Evolutionary conservation across 495 filamentous ascomycete species (phyloP).

Genomic region (Tuber indicum): DNA sequence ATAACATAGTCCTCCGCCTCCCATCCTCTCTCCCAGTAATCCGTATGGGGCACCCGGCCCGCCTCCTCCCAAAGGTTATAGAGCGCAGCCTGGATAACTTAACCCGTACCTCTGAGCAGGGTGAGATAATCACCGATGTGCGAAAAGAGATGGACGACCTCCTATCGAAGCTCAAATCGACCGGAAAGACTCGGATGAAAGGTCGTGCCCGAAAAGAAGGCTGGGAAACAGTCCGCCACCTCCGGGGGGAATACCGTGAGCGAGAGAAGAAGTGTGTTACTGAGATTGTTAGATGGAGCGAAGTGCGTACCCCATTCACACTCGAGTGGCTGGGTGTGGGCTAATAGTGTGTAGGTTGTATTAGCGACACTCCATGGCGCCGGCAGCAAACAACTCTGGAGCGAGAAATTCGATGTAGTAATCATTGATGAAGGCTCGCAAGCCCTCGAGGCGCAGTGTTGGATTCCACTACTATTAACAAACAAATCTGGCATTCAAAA

Average conservation of each 20-base stretch:
- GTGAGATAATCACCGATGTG: constrained; percentile 82
- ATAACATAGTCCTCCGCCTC: constrained; percentile 96
- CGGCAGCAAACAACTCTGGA: constrained; percentile 73
- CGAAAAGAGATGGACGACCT: constrained; percentile 89
- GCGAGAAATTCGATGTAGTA: constrained; percentile 84
- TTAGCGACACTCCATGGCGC: constrained; percentile 89
- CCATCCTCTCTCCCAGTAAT: constrained; percentile 77
- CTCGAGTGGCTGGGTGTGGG: too few species aligned
- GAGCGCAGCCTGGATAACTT: constrained; percentile 86
- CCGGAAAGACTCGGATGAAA: constrained; percentile 46
- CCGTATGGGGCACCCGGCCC: constrained; percentile 85
- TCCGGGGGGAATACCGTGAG: constrained; percentile 82
- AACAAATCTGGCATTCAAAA: constrained; percentile 47
- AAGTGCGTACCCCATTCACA: constrained; percentile 33
- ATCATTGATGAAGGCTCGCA: constrained; percentile 95
- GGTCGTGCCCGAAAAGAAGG: constrained; percentile 74
- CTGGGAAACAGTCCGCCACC: constrained; percentile 73
- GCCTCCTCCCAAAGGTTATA: constrained; percentile 79
- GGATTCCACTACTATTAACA: constrained; percentile 70
- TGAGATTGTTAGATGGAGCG: constrained; percentile 65
- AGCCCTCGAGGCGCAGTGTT: constrained; percentile 93
- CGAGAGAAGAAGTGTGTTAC: constrained; percentile 74
- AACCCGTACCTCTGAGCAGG: constrained; percentile 86
- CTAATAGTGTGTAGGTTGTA: constrained; percentile 52
- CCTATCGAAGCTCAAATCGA: constrained; percentile 81